phyloP scores from a whole-genome alignment of 164 flowering plant genomes.

The Vitis rupestris region DNA sequence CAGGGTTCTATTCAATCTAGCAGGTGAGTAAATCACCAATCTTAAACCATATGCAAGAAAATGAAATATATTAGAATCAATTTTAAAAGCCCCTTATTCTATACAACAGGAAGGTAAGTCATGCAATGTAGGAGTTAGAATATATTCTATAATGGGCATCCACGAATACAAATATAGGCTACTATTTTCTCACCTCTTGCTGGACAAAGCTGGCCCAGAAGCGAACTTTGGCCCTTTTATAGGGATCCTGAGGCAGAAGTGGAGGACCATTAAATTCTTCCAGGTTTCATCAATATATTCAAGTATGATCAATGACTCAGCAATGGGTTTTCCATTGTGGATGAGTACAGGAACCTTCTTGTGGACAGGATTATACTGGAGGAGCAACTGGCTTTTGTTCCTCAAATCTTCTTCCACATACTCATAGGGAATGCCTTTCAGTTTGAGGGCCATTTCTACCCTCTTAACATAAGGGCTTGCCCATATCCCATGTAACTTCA shows the following conservation, averaged over 20 bases:
- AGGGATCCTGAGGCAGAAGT: conserved; percentile 34
- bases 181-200: conserved; percentile 15
- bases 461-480: conserved; percentile 17
- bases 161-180: neutral
- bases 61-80: no score
- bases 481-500: conserved; percentile 23
- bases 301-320: conserved; percentile 30
- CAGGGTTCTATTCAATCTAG: no score
- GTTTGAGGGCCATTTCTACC: conserved; percentile 30
- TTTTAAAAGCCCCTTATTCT: no score
- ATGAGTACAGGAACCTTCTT: conserved; percentile 38
- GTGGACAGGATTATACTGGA: conserved; percentile 35
- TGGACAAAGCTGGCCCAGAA: conserved; percentile 36
- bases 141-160: neutral
- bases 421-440: conserved; percentile 28
- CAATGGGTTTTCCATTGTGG: conserved; percentile 25
- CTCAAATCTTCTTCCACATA: conserved; percentile 33
- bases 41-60: no score
- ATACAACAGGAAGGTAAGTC: no score
- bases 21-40: no score
- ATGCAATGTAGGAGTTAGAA: no score
- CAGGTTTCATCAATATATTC: conserved; percentile 43
- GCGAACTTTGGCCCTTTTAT: conserved; percentile 31
- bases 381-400: conserved; percentile 27
- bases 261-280: conserved; percentile 16